Evolutionary conservation across 176 grass and related monocot genomes (phyloP), one percentile per base, ranked within the genome.

Genomic region (Bonia amplexicaulis): DNA sequence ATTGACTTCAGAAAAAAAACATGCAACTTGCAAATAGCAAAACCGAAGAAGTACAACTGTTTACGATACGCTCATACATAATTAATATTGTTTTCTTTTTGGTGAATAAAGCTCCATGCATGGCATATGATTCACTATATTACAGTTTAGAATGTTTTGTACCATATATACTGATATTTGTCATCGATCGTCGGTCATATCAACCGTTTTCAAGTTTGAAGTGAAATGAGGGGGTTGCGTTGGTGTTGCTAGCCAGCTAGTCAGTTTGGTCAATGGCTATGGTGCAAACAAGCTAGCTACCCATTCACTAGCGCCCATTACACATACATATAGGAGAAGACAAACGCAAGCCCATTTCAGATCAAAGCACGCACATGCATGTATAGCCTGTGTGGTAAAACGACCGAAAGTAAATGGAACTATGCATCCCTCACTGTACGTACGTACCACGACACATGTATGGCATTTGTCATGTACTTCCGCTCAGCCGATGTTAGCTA

Each of bases 321-420:
- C 31, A 37, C 12, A 33, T 14, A 37, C 12, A 33, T 14, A 49
- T 15, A 74, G 57, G 7, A 51, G 44, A 74, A 51, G 70, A 49
- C 70, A 73, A 54, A 60, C 70, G 44, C 81, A 52, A 13, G 29
- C 0, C 44, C 42, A 26, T 64, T 84, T 53, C 29, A 75, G 29
- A 65, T 66, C 58, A 20, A 75, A 84, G 70, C 26, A 40, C 81
- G n/a, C 40, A 47, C 22, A 47, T 3, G 20, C 47, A 22, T 12
- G 19, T 61, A 75, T 74, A 65, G 13, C 33, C 15, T 63, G 11
- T 74, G 71, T 26, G 82, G 82, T 75, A 75, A 31, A 63, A 53
- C 72, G 45, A 84, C 59, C 71, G 27, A 84, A 75, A 84, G 82
- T 75, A 75, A 53, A 84, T 51, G 47, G 31, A 64, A 74, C 71